phyloP scores from a whole-genome alignment of 345 rosid genomes.

The Rhodamnia rubescens region DNA sequence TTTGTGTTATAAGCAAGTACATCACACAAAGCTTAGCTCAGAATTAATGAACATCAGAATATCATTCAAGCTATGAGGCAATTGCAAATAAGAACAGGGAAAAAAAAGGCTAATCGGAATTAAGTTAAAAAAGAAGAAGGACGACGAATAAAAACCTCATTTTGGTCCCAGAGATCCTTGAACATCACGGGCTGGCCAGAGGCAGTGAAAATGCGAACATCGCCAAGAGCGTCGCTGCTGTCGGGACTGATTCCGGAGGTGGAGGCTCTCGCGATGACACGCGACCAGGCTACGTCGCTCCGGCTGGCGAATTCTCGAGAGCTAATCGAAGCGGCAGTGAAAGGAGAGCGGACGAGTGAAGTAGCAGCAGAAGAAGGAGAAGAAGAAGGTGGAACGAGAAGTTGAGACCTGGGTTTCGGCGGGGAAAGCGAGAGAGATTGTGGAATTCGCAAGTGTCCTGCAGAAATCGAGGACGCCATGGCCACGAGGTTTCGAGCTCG shows the following conservation, averaged over 20 bases:
- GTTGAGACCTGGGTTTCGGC: neutral
- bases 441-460: conserved; percentile 5
- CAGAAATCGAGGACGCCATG: conserved; percentile 10
- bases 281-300: neutral
- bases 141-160: conserved; percentile 22
- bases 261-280: conserved; percentile 22
- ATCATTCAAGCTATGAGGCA: neutral
- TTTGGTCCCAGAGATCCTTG: conserved; percentile 83
- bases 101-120: neutral
- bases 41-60: neutral
- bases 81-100: neutral
- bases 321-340: neutral
- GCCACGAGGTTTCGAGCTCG: neutral
- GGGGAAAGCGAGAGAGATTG: neutral
- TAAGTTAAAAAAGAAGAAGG: neutral
- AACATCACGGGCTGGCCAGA: conserved; percentile 43
- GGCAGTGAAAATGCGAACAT: conserved; percentile 51
- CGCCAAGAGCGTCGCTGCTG: conserved; percentile 41
- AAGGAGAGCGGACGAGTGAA: neutral
- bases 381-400: neutral
- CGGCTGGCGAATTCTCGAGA: neutral
- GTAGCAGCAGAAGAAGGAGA: neutral
- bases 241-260: conserved; percentile 12
- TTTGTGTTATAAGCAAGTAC: neutral
- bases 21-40: neutral